Evolutionary conservation across 106 monocot genomes (phyloP), one percentile per base, ranked within the genome.

Genomic region (Phalaenopsis aphrodite): DNA sequence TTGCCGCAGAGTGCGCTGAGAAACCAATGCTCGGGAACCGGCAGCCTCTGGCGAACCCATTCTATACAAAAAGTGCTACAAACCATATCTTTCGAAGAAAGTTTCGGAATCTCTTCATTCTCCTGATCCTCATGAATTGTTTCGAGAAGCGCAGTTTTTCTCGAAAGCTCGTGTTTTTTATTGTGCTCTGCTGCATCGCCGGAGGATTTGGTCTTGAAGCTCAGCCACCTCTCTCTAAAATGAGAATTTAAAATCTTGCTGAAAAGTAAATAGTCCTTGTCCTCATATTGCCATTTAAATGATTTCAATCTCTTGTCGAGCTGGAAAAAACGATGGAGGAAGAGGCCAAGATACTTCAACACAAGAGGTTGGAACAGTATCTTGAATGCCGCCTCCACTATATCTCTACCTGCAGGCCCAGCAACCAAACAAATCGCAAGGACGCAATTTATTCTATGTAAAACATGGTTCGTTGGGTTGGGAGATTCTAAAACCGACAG

Each of bases 21-120:
- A 83, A 93, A 85, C 95, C 99, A 99, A 87, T 95, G 92, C 8
- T 67, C 36, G 47, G 99, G 99, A 77, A 99, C 76, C 41, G 99
- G 99, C 57, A 99, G 79, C 80, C 90, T 94, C 83, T 99, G 99
- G 77, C 83, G 80, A 19, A 89, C 89, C 99, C 99, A 99, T 80
- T 91, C 89, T 76, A 82, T 61, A 3, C 77, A 24, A 78, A 93
- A 87, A 42, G 81, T 80, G 75, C 45, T 87, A 74, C 76, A n/a
- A 30, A 79, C 81, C 81, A 78, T 75, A 85, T 77, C 57, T 58
- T 55, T 79, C 18, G 6, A 19, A 76, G 23, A 24, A 48, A 76
- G 1, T 39, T 76, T 24, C 39, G 68, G 19, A 5, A 42, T 42
- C 75, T 88, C 90, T 46, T 41, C 16, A n/a, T 56, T 67, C 65